A percentile compares a stretch with the other conserved stretches of the same genome.
These are phyloP conservation scores for Coccinonectria pachysandricola DNA, from an alignment of 2,329 filamentous ascomycete species.

Conservation along the genomic window DNA sequence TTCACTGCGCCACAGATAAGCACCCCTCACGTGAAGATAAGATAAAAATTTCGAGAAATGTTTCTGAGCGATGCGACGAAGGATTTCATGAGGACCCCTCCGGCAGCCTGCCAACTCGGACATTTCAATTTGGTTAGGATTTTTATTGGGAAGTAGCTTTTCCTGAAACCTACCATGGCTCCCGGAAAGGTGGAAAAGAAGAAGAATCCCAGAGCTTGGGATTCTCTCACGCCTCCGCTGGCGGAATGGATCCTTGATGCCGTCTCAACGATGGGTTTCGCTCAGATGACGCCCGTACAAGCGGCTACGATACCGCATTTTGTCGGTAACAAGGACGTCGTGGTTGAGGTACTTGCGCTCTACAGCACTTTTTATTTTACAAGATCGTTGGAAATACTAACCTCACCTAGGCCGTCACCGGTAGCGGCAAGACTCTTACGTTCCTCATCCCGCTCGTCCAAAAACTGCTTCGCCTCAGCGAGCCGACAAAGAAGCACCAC, in stretches of 20 bases:
- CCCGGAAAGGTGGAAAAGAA: slow-evolving; percentile 25
- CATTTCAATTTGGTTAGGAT: background rate
- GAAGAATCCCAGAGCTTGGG: slow-evolving; percentile 39
- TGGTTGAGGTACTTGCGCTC: slow-evolving; percentile 55
- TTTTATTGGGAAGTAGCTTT: background rate
- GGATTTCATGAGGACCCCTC: slow-evolving; percentile 9
- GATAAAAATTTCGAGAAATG: slow-evolving; percentile 21
- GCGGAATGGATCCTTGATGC: slow-evolving; percentile 72
- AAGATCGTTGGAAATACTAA: no score
- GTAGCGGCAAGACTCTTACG: slow-evolving; percentile 80
- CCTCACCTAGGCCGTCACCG: slow-evolving; percentile 60
- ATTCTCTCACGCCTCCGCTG: slow-evolving; percentile 28
- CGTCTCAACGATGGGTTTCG: slow-evolving; percentile 73
- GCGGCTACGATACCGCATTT: slow-evolving; percentile 83
- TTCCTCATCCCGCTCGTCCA: slow-evolving; percentile 80
- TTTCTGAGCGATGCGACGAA: slow-evolving; percentile 16
- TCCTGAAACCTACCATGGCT: slow-evolving; percentile 16
- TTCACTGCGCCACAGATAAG: slow-evolving; percentile 8
- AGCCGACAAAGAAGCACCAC: slow-evolving; percentile 81
- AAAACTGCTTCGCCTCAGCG: slow-evolving; percentile 67
- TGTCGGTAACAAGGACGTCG: slow-evolving; percentile 81
- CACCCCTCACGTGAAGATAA: slow-evolving; percentile 26
- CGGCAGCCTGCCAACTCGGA: slow-evolving; percentile 2
- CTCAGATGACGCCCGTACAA: slow-evolving; percentile 88
- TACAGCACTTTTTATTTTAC: accelerated